Evolutionary conservation across 148 eudicot genomes (phyloP), one percentile per base, ranked within the genome.

Genomic region (Rhododendron ferrugineum): DNA sequence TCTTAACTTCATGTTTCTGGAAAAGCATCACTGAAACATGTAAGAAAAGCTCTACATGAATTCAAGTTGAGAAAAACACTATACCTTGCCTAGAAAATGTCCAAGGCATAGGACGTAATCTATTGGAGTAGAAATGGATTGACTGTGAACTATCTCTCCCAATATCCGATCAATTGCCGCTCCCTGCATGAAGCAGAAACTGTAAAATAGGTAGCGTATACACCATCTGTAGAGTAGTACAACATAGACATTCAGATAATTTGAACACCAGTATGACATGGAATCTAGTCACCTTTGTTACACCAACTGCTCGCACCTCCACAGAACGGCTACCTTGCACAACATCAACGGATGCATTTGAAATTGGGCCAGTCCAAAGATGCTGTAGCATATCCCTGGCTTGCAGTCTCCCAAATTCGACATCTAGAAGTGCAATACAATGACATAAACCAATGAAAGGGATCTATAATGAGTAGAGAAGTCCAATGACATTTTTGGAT

Each of bases 351-450:
- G 96, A 94, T 78, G 98, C 96, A 89, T 95, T 97, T n/a, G 98
- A 93, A 83, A 97, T 94, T n/a, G 99, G 99, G 58, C 99, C 99
- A 1, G 99, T 95, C 98, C 98, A 97, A 84, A 97, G 96, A 92
- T 97, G 99, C 84, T 97, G 99, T 86, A 97, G 88, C 99, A 97
- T 95, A 85, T 97, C 99, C 89, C 96, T 92, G 56, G 98, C 98
- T 93, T 97, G 99, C 81, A 95, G 85, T 84, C 93, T 94, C 89
- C 99, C 99, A 74, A 97, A 97, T 85, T 97, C 99, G 22, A 88
- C 84, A 87, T 97, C 99, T 97, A 85, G 85, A 85, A 80, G 60
- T 50, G 82, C 82, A 85, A 40, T 23, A 50, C 74, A 66, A 47
- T 68, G 70, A 9, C 74, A 66, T 83, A 40, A 54, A 37, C 34